These are phyloP conservation scores for Dendrobium officinale DNA, from an alignment of 106 monocot genomes.

Conservation along the genomic window DNA sequence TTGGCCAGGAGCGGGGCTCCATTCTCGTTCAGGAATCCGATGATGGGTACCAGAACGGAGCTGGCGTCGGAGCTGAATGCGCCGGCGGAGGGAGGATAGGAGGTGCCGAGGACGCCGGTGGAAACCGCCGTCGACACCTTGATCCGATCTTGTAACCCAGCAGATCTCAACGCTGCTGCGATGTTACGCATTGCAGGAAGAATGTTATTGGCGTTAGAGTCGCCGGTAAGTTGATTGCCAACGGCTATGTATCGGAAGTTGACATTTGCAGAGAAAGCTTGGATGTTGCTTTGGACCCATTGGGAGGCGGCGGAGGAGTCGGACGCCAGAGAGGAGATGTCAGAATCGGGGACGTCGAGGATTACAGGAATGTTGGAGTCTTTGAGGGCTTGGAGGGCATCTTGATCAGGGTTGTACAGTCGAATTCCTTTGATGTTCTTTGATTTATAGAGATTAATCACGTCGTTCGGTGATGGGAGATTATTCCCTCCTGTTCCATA, in stretches of 20 bases:
- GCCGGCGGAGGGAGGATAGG: constrained; percentile 11
- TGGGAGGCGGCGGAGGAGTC: constrained; percentile 9
- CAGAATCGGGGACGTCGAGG: constrained; percentile 24
- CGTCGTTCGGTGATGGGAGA: constrained; percentile 26
- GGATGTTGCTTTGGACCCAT: constrained; percentile 37
- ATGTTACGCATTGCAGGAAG: constrained; percentile 16
- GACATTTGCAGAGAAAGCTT: background rate
- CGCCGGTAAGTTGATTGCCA: constrained; percentile 6
- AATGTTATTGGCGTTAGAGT: background rate
- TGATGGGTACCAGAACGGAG: background rate
- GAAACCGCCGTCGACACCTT: constrained; percentile 12
- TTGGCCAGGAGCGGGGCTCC: no score
- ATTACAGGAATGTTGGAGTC: constrained; percentile 32
- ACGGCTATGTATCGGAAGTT: constrained; percentile 11
- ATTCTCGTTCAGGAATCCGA: no score
- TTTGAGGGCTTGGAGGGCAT: constrained; percentile 29
- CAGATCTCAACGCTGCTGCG: background rate
- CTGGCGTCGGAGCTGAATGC: background rate
- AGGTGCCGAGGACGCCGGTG: constrained; percentile 10
- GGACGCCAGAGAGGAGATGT: constrained; percentile 21
- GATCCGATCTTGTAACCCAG: background rate
- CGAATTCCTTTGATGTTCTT: constrained; percentile 32
- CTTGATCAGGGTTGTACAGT: constrained; percentile 24
- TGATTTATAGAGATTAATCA: constrained; percentile 30
- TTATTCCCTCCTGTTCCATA: constrained; percentile 46